Base-by-base conservation (phyloP, 2,329 filamentous ascomycete species). In the Laburnicola sp. region DNA sequence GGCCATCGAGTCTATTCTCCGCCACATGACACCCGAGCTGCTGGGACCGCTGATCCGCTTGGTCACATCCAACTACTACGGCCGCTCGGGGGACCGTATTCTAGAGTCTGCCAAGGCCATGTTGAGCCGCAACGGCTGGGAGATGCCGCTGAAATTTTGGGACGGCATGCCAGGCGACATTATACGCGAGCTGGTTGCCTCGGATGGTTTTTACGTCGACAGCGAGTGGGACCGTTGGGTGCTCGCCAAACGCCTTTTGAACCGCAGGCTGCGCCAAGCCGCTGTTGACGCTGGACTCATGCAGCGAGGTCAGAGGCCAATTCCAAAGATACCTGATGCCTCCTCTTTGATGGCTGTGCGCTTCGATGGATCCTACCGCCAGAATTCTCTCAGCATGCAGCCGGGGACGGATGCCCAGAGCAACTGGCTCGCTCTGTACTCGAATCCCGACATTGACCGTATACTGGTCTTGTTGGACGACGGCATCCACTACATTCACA, bases 161-260 rank as follows among this genome's bases (percentile, higher is more conserved):
- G 80, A 83, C 54, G 78, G 77, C 16, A 81, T 84, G 46, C 80
- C 81, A 3, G 80, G 79, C 4, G 81, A 84, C 54, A 76, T 83
- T 47, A 74, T 82, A 37, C 75, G 80, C n/a, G 81, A 84, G 55
- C 79, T 84, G 11, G 76, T 84, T 28, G 81, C 80, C 6, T 80
- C 79, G 7, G 82, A 84, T 62, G 81, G 81, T 27, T 84, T 84
- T 66, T 84, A 79, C 59, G 75, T 83, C 22, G 75, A 80, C 31
- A 78, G 78, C 30, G 82, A 84, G 64, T 84, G 80, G 79, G 78
- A 82, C 50, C 69, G 82, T 47, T 84, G 81, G 79, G 75, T 80
- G 7, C 74, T 84, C 11, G 74, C 80, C 3, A 80, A 81, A 60
- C 76, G 79, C 10, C 70, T 84, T 8, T 70, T 83, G 9, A 78